Percentiles rank a stretch among this genome's conserved stretches.
Evolutionary conservation across 176 grass and related monocot species (phyloP).

Genomic region (Avena sativa): DNA sequence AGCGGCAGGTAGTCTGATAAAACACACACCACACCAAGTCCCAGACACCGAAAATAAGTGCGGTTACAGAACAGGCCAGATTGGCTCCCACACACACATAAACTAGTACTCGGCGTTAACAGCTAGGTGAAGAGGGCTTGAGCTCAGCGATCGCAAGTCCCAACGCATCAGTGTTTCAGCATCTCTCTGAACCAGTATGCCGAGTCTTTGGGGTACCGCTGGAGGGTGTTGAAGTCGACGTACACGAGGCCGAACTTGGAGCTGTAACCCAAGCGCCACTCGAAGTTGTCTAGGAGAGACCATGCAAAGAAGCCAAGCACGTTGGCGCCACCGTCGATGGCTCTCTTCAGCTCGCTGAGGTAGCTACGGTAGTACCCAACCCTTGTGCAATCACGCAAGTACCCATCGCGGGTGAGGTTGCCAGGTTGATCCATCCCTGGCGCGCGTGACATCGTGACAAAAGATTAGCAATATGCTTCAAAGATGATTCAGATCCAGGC

Average conservation of each 20-base stretch:
- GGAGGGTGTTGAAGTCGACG: neutral
- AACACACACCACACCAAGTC: too few species aligned
- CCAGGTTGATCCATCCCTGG: constrained; percentile 73
- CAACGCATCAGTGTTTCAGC: too few species aligned
- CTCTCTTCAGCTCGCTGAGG: constrained; percentile 50
- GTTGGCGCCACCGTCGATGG: constrained; percentile 56
- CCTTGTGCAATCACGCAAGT: constrained; percentile 39
- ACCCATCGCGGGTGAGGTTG: constrained; percentile 50
- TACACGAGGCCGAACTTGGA: constrained; percentile 64
- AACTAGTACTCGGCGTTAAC: too few species aligned
- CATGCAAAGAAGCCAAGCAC: constrained; percentile 67
- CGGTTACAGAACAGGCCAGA: too few species aligned
- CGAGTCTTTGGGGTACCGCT: neutral
- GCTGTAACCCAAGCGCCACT: constrained; percentile 51
- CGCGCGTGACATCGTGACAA: neutral
- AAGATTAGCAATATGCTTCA: neutral
- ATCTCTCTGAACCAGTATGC: too few species aligned
- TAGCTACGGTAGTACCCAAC: constrained; percentile 58
- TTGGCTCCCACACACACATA: too few species aligned
- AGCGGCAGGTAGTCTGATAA: too few species aligned
- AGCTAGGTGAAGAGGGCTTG: too few species aligned
- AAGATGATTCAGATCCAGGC: neutral
- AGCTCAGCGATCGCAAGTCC: too few species aligned
- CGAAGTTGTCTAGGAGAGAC: constrained; percentile 70
- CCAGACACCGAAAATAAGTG: too few species aligned